Base-by-base conservation (phyloP, 768 basidiomycete genomes). In the Trichaptum fuscoviolaceum region DNA sequence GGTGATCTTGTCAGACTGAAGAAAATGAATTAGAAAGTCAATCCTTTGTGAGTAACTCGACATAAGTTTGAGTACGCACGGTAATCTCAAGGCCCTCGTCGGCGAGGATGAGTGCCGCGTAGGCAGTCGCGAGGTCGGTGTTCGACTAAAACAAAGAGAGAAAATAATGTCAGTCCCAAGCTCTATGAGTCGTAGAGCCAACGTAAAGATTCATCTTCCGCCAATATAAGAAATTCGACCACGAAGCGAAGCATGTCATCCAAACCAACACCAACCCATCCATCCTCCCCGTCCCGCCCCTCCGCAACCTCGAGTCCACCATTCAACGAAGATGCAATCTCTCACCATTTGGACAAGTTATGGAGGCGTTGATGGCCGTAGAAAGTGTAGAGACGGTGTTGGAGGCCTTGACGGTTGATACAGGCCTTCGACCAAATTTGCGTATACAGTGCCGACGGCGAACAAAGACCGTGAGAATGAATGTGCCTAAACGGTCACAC, bases 71-170 rank as follows among this genome's bases (percentile, higher is more conserved):
- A 35, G 17, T 23, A 87, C 94, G 73, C 73, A 97, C 96, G 70
- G 96, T 97, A 76, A 99, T 98, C 85, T 98, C 96, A 75, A 96
- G 81, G 73, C 90, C 90, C 70, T 97, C 96, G 82, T 99, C 97
- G 72, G 95, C 96, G 76, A 99, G 94, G 81, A 98, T 98, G 75
- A 99, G 91, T 72, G 95, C 93, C 75, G 96, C 95, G 83, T 98
- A 98, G 72, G 95, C 92, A 69, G 95, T 83, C 72, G 95, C 94
- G 76, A 96, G 92, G 77, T 99, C 96, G 64, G 76, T 67, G 42
- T 52, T 52, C 12, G 42, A 52, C 42, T 52, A 12, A 12, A 52
- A 52, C 5, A 20, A 12, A 20, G 10, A 52, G 42, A 20, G 42
- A 3, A 52, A 12, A 52, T 15, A 52, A 2, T 52, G 3, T 20